Conservation (phyloP, 1,139 yeast genomes). For the Geotrichum klebahnii region DNA sequence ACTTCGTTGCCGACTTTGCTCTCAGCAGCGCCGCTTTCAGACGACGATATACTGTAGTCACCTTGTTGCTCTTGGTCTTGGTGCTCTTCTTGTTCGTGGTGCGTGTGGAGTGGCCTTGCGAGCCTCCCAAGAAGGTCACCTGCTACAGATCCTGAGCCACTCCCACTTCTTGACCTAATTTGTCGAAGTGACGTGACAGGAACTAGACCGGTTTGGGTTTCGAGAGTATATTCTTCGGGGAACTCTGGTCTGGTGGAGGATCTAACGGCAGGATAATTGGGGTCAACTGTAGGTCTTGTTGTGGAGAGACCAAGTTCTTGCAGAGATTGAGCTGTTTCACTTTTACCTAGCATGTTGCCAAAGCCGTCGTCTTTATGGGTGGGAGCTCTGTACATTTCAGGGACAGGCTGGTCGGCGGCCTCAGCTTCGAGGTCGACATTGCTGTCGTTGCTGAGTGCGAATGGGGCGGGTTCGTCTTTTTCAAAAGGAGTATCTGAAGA, state of each 20-base stretch:
- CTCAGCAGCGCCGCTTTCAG: background rate
- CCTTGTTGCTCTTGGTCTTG: background rate
- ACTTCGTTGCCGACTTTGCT: constrained; percentile 46
- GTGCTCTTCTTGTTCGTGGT: constrained; percentile 6
- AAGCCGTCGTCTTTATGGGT: constrained; percentile 30
- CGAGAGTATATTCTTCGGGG: constrained; percentile 87
- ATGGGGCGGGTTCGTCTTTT: background rate
- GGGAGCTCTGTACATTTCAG: constrained; percentile 16
- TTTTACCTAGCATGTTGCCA: constrained; percentile 37
- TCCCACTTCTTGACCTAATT: constrained; percentile 25
- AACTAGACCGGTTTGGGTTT: constrained; percentile 81
- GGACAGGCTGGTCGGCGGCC: background rate
- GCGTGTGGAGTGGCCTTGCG: constrained; percentile 3
- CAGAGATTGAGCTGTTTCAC: constrained; percentile 69
- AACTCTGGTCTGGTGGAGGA: constrained; percentile 55
- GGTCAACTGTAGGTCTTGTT: constrained; percentile 52
- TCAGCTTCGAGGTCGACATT: background rate
- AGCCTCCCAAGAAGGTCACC: constrained; percentile 6
- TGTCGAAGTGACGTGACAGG: constrained; percentile 65
- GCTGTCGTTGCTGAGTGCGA: background rate
- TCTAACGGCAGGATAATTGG: constrained; percentile 50
- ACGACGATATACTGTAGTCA: background rate
- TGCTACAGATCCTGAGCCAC: background rate
- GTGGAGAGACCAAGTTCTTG: constrained; percentile 57
- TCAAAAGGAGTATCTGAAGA: background rate